Conservation (phyloP, 805 yeast genomes). For the Saturnispora silvae region DNA sequence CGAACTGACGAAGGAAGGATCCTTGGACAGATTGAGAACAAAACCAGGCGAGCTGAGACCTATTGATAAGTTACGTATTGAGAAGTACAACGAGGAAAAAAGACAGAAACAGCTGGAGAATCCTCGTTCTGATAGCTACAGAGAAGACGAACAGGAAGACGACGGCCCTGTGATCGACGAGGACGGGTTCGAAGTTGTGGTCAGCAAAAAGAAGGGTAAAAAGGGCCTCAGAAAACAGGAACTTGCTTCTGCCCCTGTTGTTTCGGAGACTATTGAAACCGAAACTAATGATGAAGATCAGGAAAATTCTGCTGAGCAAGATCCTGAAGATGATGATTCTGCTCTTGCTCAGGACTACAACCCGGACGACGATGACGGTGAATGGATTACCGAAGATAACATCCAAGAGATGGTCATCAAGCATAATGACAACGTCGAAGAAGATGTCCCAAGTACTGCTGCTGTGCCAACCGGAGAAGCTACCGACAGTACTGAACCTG, state of each 20-base stretch:
- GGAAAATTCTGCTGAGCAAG: not conserved
- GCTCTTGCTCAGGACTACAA: conserved; percentile 6
- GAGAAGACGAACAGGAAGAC: conserved; percentile 14
- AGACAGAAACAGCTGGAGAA: conserved; percentile 8
- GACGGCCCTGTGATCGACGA: conserved; percentile 10
- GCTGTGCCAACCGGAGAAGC: conserved; percentile 7
- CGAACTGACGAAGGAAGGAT: conserved; percentile 46
- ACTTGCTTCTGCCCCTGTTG: too few species aligned
- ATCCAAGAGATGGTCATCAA: conserved; percentile 57
- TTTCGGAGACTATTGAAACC: not conserved
- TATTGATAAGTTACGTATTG: conserved; percentile 30
- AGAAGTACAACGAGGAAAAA: conserved; percentile 16
- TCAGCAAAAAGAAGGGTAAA: conserved; percentile 8
- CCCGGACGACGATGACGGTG: conserved; percentile 46
- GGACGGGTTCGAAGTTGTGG: conserved; percentile 14
- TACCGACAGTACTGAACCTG: too few species aligned
- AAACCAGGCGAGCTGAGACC: conserved; percentile 43
- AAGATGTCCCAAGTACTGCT: conserved; percentile 20
- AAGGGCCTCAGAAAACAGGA: conserved; percentile 1
- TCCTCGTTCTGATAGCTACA: conserved; percentile 6
- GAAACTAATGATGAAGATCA: conserved; percentile 7
- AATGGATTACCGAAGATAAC: conserved; percentile 91
- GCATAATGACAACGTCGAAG: conserved; percentile 51
- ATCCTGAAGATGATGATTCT: conserved; percentile 9
- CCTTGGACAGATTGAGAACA: conserved; percentile 60